These are phyloP conservation scores for Neurospora tetrasperma DNA, from an alignment of 495 filamentous ascomycete species.

Conservation along the genomic window DNA sequence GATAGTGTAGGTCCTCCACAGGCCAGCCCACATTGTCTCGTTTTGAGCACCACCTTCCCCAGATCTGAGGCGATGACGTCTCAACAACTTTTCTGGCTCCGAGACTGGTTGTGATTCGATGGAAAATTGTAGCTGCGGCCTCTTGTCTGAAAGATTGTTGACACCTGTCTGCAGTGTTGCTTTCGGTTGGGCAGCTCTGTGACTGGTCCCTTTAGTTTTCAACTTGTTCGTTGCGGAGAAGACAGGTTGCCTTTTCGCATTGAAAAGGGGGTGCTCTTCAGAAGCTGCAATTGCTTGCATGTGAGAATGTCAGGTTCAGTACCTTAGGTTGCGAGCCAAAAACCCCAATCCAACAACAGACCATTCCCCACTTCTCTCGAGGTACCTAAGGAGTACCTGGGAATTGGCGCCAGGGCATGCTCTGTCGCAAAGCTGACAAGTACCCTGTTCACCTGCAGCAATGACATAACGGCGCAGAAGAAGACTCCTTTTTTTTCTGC, in stretches of 20 bases:
- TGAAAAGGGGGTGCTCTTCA: background rate
- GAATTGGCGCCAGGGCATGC: background rate
- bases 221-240: background rate
- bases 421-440: background rate
- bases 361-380: background rate
- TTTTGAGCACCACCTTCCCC: background rate
- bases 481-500: background rate
- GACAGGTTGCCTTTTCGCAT: background rate
- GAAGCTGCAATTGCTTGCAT: background rate
- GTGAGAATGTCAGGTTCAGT: background rate
- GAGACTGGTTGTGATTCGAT: background rate
- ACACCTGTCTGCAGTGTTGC: background rate
- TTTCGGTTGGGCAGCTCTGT: background rate
- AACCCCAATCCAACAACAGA: background rate
- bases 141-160: background rate
- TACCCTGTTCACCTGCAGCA: background rate
- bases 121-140: background rate
- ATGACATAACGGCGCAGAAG: background rate
- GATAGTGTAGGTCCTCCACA: background rate
- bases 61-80: background rate
- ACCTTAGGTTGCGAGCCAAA: background rate
- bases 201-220: too few relatives aligned
- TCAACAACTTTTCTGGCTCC: background rate
- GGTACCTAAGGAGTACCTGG: background rate
- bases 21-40: background rate